Conservation (phyloP, 495 filamentous ascomycete species). For the Xylaria intraflava region DNA sequence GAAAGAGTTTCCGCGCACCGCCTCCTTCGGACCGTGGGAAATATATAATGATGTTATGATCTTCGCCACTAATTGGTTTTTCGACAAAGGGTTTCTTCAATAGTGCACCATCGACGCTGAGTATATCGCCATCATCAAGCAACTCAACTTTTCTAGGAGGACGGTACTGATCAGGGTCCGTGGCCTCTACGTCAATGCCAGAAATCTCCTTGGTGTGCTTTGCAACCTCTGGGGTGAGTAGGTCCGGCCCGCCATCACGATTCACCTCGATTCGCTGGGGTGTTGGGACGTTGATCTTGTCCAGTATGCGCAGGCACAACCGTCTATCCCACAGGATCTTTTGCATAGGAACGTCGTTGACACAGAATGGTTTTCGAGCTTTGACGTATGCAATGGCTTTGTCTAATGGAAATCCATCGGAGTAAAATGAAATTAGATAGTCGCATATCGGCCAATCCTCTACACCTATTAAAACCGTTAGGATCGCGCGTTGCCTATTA, state of each 20-base stretch:
- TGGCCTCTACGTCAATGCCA: constrained; percentile 69
- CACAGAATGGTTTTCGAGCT: constrained; percentile 87
- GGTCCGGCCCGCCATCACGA: constrained; percentile 80
- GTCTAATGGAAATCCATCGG: constrained; percentile 91
- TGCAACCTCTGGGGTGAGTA: constrained; percentile 69
- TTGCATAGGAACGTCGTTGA: constrained; percentile 98
- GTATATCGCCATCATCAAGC: constrained; percentile 76
- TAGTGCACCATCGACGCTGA: constrained; percentile 75
- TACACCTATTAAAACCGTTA: constrained; percentile 42
- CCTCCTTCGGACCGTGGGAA: constrained; percentile 79
- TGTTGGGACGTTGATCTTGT: constrained; percentile 81
- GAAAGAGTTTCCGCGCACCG: constrained; percentile 85
- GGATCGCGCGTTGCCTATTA: not conserved
- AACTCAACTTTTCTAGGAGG: constrained; percentile 69
- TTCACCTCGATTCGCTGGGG: constrained; percentile 89
- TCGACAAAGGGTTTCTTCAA: constrained; percentile 95
- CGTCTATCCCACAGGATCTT: constrained; percentile 95
- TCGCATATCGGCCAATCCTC: constrained; percentile 77
- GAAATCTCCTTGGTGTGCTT: constrained; percentile 71
- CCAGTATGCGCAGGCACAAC: constrained; percentile 78
- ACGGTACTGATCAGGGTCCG: constrained; percentile 59
- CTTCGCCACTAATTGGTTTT: constrained; percentile 95
- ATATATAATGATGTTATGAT: constrained; percentile 98
- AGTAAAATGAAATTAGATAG: constrained; percentile 96
- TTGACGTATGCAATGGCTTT: constrained; percentile 94